These are phyloP conservation scores for Lachnellula subtilissima DNA, from an alignment of 2,329 filamentous ascomycete species.

Conservation along the genomic window DNA sequence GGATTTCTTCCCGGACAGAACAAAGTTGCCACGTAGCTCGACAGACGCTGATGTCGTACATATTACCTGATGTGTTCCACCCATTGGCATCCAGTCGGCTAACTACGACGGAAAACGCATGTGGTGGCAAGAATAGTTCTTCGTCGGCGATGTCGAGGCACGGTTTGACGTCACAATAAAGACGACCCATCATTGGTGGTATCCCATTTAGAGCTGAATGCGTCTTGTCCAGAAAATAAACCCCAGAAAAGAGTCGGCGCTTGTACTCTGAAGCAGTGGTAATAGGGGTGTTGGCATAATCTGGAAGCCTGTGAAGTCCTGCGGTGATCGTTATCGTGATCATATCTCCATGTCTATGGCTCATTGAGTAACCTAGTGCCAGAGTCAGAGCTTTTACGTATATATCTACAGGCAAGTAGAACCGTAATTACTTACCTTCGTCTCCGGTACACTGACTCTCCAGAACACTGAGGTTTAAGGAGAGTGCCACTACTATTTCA, in stretches of 20 bases:
- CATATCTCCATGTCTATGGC: constrained; percentile 24
- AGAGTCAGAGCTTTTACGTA: neutral
- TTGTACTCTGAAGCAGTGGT: constrained; percentile 28
- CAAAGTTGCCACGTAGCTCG: constrained; percentile 18
- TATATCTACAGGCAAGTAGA: neutral
- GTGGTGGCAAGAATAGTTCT: constrained; percentile 18
- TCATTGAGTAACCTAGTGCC: constrained; percentile 17
- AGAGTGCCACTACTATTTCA: constrained; percentile 20
- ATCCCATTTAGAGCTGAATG: constrained; percentile 24
- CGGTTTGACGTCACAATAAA: constrained; percentile 22
- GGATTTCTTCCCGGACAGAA: constrained; percentile 27
- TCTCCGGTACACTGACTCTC: constrained; percentile 23
- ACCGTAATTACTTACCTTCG: constrained; percentile 20
- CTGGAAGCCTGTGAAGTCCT: constrained; percentile 28
- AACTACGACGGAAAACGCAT: constrained; percentile 14
- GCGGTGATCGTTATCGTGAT: constrained; percentile 20
- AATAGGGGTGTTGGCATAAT: constrained; percentile 14
- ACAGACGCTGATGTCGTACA: constrained; percentile 13
- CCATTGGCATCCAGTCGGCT: constrained; percentile 20
- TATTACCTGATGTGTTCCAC: constrained; percentile 23
- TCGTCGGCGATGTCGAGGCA: constrained; percentile 26
- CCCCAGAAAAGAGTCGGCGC: constrained; percentile 20
- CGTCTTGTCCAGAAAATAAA: constrained; percentile 26
- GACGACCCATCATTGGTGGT: constrained; percentile 22
- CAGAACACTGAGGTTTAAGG: constrained; percentile 15